Evolutionary conservation across 1,139 yeast species (phyloP), one percentile per base, ranked within the genome.

Genomic region (Debaryomycetaceae sp.): DNA sequence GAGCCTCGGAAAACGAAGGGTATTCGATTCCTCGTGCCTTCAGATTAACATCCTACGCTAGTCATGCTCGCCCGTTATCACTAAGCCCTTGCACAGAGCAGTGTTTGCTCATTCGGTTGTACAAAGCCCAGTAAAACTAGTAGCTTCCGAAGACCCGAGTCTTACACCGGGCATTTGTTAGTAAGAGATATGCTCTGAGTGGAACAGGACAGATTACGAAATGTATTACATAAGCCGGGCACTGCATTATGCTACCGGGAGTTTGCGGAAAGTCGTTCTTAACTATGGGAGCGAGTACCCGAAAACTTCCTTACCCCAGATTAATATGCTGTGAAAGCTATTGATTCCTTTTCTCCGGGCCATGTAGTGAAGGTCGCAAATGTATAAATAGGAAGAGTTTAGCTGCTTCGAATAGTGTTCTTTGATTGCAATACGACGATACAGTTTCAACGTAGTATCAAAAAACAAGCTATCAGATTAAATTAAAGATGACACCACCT

Each of bases 401-500:
- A 3, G 31, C 31, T 42, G 47, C 47, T 37, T 14, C 4, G 2
- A 17, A 24, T 13, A 1, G n/a, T 7, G 17, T 39, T 23, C 14
- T 14, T 17, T 41, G 11, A 20, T 34, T 34, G 24, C 17, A 23
- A 43, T 37, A 20, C 4, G 17, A 22, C n/a, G 38, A 13, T 36
- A 20, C 24, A 2, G 22, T 6, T 36, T 36, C 9, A 20, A 22
- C 14, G 6, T 14, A 23, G 17, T 36, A 23, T 7, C 11, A 8
- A 36, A 29, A 11, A 33, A 5, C 8, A 33, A 17, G 34, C 36
- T 36, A 37, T 17, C 22, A 40, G 11, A 17, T 6, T 38, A 40
- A 37, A 42, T 37, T 31, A 39, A 63, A 47, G 35, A 73, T 73
- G 78, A 60, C 68, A 57, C 78, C 78, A 61, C 79, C 79, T 39